These are phyloP conservation scores for Phytophthora rubi DNA, from an alignment of 352 stramenopile species.

Conservation along the genomic window DNA sequence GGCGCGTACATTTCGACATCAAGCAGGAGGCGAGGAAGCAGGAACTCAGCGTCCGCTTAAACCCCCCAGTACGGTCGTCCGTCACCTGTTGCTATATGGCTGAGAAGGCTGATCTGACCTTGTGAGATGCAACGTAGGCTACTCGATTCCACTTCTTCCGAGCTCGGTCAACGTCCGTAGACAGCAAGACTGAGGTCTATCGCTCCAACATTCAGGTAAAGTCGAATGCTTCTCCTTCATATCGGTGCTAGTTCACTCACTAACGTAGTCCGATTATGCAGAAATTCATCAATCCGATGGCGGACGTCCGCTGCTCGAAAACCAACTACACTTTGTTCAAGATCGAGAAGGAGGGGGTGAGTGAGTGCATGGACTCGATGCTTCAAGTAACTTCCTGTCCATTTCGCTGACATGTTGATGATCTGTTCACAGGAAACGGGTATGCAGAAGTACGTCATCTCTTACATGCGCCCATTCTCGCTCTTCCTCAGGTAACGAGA, in stretches of 20 bases:
- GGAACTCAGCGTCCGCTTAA: conserved; percentile 67
- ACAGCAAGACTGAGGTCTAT: conserved; percentile 41
- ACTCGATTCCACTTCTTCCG: conserved; percentile 64
- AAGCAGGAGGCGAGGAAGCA: conserved; percentile 78
- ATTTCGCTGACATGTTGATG: background rate
- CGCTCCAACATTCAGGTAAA: conserved; percentile 57
- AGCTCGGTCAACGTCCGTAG: conserved; percentile 35
- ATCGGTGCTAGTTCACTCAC: background rate
- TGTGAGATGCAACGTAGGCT: conserved; percentile 13
- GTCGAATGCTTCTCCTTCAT: background rate
- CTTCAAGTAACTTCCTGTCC: background rate
- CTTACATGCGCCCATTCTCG: conserved; percentile 77
- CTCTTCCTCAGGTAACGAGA: conserved; percentile 72
- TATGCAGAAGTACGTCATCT: conserved; percentile 80
- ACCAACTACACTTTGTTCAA: conserved; percentile 77
- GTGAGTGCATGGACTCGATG: background rate
- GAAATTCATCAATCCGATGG: conserved; percentile 87
- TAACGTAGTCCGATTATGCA: conserved; percentile 16
- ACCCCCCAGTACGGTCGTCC: conserved; percentile 45
- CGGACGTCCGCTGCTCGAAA: conserved; percentile 68
- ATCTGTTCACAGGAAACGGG: conserved; percentile 52
- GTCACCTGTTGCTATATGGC: background rate
- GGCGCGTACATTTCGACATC: conserved; percentile 69
- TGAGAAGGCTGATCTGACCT: background rate
- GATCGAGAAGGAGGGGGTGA: conserved; percentile 83